A percentile compares a stretch with the other conserved stretches of the same genome.
Conservation (phyloP, 2,329 filamentous ascomycete species). For the Hysterium pulicare region DNA sequence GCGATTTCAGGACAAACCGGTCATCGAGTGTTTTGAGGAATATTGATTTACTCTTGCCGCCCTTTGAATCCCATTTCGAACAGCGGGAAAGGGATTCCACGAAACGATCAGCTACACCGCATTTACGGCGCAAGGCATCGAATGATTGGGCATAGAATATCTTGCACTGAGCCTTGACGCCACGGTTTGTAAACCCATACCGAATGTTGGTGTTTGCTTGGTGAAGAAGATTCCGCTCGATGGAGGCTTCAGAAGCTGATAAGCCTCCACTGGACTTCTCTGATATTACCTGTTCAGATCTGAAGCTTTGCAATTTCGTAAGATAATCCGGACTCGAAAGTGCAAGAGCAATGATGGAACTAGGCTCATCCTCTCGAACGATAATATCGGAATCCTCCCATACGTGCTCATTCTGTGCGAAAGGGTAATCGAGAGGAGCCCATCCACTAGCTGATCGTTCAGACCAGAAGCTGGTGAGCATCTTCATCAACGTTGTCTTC, state of each 20-base stretch:
- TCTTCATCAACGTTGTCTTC: conserved; percentile 89
- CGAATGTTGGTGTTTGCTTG: conserved; percentile 89
- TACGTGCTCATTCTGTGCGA: conserved; percentile 79
- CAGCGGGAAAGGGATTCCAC: conserved; percentile 93
- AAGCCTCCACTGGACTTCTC: conserved; percentile 19
- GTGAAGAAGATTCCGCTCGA: conserved; percentile 81
- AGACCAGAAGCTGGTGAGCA: conserved; percentile 97
- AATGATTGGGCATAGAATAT: conserved; percentile 99
- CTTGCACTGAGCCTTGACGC: conserved; percentile 95
- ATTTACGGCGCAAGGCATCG: conserved; percentile 88
- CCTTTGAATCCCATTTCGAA: conserved; percentile 96
- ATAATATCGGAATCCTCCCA: conserved; percentile 97
- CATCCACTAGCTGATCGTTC: conserved; percentile 95
- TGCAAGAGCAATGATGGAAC: conserved; percentile 90
- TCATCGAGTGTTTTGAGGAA: conserved; percentile 97
- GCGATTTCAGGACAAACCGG: conserved; percentile 84
- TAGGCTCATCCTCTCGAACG: conserved; percentile 94
- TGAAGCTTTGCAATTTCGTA: conserved; percentile 69
- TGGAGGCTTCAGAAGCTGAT: conserved; percentile 58
- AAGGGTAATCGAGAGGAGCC: conserved; percentile 86
- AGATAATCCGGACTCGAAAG: conserved; percentile 85
- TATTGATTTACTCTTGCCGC: conserved; percentile 94
- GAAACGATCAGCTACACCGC: conserved; percentile 88
- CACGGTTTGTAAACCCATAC: conserved; percentile 90
- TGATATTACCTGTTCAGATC: conserved; percentile 30